These are phyloP conservation scores for Cenchrus fungigraminus DNA, from an alignment of 176 grass and related monocot genomes.

Conservation along the genomic window DNA sequence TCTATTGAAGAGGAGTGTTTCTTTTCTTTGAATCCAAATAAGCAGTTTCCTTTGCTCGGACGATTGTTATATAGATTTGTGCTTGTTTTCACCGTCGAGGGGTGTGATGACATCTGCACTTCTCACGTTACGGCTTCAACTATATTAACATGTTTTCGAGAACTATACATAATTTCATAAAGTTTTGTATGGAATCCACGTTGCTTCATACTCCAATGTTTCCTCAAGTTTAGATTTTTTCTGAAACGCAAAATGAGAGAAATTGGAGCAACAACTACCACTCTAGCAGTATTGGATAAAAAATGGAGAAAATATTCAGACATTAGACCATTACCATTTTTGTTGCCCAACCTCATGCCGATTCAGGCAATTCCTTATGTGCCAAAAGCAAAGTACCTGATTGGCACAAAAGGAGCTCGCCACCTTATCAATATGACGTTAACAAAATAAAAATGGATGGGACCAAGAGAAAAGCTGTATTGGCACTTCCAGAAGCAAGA, in stretches of 20 bases:
- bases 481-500: neutral
- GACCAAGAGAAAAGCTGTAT: neutral
- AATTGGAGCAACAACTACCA: neutral
- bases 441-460: slow-evolving; percentile 22
- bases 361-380: neutral
- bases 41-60: neutral
- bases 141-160: neutral
- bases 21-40: neutral
- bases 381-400: neutral
- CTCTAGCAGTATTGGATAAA: neutral
- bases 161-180: neutral
- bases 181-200: neutral
- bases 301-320: neutral
- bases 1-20: neutral
- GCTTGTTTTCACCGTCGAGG: neutral
- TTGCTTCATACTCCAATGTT: neutral
- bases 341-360: neutral
- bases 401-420: slow-evolving; percentile 20
- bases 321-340: neutral
- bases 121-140: neutral
- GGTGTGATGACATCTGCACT: neutral
- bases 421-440: slow-evolving; percentile 17
- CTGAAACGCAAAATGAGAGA: neutral
- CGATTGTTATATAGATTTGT: neutral
- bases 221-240: neutral